Evolutionary conservation across 768 basidiomycete genomes (phyloP).

Genomic region (Cystobasidium ongulense): DNA sequence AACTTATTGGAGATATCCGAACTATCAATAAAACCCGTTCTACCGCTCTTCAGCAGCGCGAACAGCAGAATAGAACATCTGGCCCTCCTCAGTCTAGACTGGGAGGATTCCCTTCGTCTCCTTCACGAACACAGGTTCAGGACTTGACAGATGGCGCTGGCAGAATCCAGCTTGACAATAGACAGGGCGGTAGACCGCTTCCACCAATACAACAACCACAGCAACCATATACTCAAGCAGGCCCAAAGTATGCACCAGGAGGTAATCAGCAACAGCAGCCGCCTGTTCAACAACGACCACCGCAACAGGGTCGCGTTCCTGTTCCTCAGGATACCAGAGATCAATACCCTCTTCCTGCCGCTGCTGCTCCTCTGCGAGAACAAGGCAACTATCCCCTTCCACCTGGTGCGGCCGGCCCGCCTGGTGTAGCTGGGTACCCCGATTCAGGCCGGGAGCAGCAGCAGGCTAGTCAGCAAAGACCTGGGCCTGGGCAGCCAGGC

Average conservation of each 20-base stretch:
- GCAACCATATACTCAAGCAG: background rate
- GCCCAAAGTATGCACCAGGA: background rate
- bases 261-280: constrained; percentile 6
- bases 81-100: constrained; percentile 11
- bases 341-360: constrained; percentile 19
- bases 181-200: background rate
- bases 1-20: constrained; percentile 81
- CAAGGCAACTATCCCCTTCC: background rate
- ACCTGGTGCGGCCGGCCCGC: constrained; percentile 4
- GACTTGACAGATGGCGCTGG: constrained; percentile 1
- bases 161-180: constrained; percentile 17
- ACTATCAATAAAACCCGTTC: constrained; percentile 47
- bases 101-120: constrained; percentile 7
- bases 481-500: background rate
- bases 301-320: constrained; percentile 30
- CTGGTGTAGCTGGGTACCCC: background rate
- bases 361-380: constrained; percentile 19
- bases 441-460: background rate
- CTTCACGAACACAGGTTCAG: background rate
- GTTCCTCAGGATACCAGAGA: constrained; percentile 30
- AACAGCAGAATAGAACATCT: background rate
- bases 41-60: constrained; percentile 2
- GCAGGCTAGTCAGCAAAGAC: background rate
- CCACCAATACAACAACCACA: constrained; percentile 1
- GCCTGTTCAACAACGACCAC: background rate